These are phyloP conservation scores for Suhomyces kilbournensis DNA, from an alignment of 805 yeast genomes.

Conservation along the genomic window DNA sequence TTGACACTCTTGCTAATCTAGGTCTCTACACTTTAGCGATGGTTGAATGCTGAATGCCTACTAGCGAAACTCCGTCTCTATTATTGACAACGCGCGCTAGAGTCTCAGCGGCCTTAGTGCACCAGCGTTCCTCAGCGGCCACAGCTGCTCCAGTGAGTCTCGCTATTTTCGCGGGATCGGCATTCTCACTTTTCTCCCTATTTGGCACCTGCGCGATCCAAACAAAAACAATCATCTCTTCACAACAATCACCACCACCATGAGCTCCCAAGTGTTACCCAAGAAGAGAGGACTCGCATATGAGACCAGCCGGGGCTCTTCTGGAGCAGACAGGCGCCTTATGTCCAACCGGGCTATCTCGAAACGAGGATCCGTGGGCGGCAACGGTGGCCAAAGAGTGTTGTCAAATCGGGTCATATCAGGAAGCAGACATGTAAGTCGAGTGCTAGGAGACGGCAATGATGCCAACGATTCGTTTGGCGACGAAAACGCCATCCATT, in stretches of 20 bases:
- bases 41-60: no score
- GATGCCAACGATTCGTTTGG: constrained; percentile 12
- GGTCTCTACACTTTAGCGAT: no score
- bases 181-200: neutral
- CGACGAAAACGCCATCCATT: constrained; percentile 39
- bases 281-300: constrained; percentile 9
- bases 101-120: no score
- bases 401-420: constrained; percentile 3
- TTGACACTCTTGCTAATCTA: no score
- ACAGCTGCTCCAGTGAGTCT: no score
- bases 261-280: constrained; percentile 10
- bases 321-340: constrained; percentile 7
- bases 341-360: constrained; percentile 12
- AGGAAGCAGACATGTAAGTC: constrained; percentile 7
- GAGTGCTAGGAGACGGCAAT: constrained; percentile 1
- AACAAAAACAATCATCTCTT: constrained; percentile 4
- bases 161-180: no score
- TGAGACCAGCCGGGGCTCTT: constrained; percentile 2
- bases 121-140: no score
- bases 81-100: no score
- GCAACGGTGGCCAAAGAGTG: neutral
- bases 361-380: neutral
- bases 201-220: neutral
- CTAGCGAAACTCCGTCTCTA: no score
- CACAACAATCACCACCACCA: neutral